Conservation (phyloP, 305 asterid genomes). For the Fraxinus sp. region DNA sequence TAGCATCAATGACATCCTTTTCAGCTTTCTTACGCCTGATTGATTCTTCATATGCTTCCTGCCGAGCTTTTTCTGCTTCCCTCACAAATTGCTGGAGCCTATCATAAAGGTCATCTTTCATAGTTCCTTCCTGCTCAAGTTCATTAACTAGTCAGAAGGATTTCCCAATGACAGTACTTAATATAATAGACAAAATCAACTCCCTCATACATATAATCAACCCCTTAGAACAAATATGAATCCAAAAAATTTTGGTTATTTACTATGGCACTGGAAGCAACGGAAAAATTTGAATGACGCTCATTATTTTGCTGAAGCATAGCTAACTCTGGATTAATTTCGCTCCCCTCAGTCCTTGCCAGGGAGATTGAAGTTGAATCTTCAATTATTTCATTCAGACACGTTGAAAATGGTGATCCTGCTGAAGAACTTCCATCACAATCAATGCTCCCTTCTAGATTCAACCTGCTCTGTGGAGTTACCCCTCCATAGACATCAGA, state of each 20-base stretch:
- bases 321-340: constrained; percentile 30
- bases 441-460: constrained; percentile 41
- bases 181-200: not conserved
- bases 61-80: constrained; percentile 65
- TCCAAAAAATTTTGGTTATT: constrained; percentile 25
- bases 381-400: constrained; percentile 45
- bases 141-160: constrained; percentile 29
- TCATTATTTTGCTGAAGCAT: constrained; percentile 21
- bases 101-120: constrained; percentile 51
- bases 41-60: constrained; percentile 75
- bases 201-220: constrained; percentile 10
- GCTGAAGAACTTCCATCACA: constrained; percentile 57
- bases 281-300: constrained; percentile 26
- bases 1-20: constrained; percentile 67
- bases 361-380: constrained; percentile 34
- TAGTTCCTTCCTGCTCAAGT: constrained; percentile 52
- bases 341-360: constrained; percentile 35
- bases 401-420: constrained; percentile 51
- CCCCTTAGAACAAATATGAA: not conserved
- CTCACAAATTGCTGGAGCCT: constrained; percentile 58
- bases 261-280: constrained; percentile 40
- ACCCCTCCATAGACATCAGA: constrained; percentile 25
- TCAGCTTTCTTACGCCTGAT: constrained; percentile 69
- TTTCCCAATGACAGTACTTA: not conserved
- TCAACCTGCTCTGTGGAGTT: constrained; percentile 37